Evolutionary conservation across 768 basidiomycete genomes (phyloP), one percentile per base, ranked within the genome.

Genomic region (Lentinula lateritia): DNA sequence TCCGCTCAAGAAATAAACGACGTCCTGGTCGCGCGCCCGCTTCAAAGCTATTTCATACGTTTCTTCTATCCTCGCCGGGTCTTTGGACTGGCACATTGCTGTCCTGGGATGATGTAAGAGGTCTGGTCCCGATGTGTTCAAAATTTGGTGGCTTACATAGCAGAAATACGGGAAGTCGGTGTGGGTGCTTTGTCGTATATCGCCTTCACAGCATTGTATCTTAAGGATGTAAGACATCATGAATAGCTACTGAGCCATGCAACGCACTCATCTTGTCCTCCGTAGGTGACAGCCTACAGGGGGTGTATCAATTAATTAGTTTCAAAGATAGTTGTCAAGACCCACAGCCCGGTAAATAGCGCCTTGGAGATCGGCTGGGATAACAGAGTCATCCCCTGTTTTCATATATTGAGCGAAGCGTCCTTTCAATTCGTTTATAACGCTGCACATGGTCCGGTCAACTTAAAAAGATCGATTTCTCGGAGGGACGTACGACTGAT

Each of bases 311-410:
- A 46, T 20, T 28, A 5, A 28, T 15, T 18, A 23, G 42, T 39
- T 13, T 13, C 16, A 18, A 6, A 45, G 12, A 45, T 32, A 20
- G 28, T 9, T 15, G 6, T 38, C 72, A 68, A 75, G 89, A 69
- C 83, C 15, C 65, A 89, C 88, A 55, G 74, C 78, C 32, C 70
- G 66, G 71, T 79, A 87, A 46, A 83, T 84, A 42, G 79, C 74
- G 34, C 77, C 68, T 65, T 88, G 82, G 50, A 98, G 73, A 75
- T 98, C 95, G 34, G 86, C 83, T 8, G 93, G 92, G 65, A 99
- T 92, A 56, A 73, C 78, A 0, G 89, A 88, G 67, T 90, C 84
- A 68, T 96, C 90, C 7, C 84, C 84, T 13, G 85, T 90, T 62
- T 84, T 80, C 67, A 89, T 71, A 70, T 87, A 93, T 36, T 83